Evolutionary conservation across 2,329 filamentous ascomycete species (phyloP), one percentile per base, ranked within the genome.

Genomic region (Cordyceps sp.): DNA sequence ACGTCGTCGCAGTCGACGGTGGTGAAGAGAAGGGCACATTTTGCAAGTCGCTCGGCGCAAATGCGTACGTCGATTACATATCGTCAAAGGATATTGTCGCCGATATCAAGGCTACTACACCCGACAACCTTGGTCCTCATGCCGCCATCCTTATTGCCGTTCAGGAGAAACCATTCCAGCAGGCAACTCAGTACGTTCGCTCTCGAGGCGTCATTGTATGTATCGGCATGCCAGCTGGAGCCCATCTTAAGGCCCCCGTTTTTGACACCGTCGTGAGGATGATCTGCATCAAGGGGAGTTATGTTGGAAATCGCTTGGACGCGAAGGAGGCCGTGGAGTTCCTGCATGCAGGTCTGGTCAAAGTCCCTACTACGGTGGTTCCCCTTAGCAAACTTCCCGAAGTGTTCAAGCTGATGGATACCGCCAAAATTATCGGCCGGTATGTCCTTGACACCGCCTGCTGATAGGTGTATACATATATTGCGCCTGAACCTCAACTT

Each of bases 231-330:
- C 88, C 88, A 5, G 78, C 81, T 23, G 66, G 75, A 40, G 85
- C 86, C 3, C 80, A 66, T 56, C 68, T 94, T 41, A 72, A 70
- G 44, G 85, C 86, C 2, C 81, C 84, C 25, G 85, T 94, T 34
- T 93, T 94, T 53, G 77, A 86, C 50, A 83, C 79, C 7, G 88
- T 94, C 39, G 66, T 88, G 49, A 62, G 77, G 59, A 93, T 93
- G 84, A 76, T 94, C 61, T 76, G 59, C 46, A 94, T 96, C 66
- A 82, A 82, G 64, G 86, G 86, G 37, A 84, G 76, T 45, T 94
- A 94, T 52, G 88, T 96, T 42, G 88, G 88, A 35, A 94, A 93
- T 64, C 73, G 88, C 43, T 74, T 79, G 51, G 88, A 96, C 53
- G 78, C 76, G 1, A 71, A 76, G 32, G 88, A 96, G 63, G 86